Base-by-base conservation (phyloP, 2,329 filamentous ascomycete species). In the Alternaria arborescens region DNA sequence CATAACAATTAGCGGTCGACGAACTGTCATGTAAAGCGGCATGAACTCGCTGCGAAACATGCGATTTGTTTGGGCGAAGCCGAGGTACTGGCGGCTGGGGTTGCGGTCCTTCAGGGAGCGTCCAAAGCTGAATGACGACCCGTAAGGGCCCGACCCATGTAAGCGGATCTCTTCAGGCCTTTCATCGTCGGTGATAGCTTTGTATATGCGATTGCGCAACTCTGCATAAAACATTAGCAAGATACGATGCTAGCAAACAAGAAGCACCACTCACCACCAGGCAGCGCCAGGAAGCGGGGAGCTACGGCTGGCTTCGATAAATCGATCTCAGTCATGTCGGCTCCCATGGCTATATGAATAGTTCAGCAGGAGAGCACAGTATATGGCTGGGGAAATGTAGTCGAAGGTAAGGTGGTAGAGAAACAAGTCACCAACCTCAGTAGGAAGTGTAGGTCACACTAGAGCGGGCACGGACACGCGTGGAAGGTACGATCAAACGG, bases 121-220 rank as follows among this genome's bases (percentile, higher is more conserved):
- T 32, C 3, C 30, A 14, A 10, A 12, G 10, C 11, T 14, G 10
- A 4, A 32, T 32, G 30, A 14, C 30, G 1, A 3, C 3, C 11
- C 30, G 4, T 20, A 20, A 20, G 10, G 12, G 10, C 10, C 2
- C 12, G 8, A 11, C 2, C 30, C 1, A 10, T 14, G 5, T 34
- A 14, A 4, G 11, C 32, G 6, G 12, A 8, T 14, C 6, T 5
- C 0, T 36, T 36, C 0, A 1, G 2, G 32, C 14, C 1, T 0
- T 36, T 36, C 12, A 0, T 36, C 32, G 4, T 14, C 32, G 32
- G 0, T 36, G 32, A 36, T 36, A 14, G 32, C 32, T 36, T 36
- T 0, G 32, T 36, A 36, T 14, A 36, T 36, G 32, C 32, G 32
- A 4, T 36, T 36, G 32, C 32, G 32, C 0, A 36, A 4, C 32